A percentile compares a stretch with the other conserved stretches of the same genome.
Conservation (phyloP, 176 grass and related monocot genomes). For the Thinopyrum elongatum region DNA sequence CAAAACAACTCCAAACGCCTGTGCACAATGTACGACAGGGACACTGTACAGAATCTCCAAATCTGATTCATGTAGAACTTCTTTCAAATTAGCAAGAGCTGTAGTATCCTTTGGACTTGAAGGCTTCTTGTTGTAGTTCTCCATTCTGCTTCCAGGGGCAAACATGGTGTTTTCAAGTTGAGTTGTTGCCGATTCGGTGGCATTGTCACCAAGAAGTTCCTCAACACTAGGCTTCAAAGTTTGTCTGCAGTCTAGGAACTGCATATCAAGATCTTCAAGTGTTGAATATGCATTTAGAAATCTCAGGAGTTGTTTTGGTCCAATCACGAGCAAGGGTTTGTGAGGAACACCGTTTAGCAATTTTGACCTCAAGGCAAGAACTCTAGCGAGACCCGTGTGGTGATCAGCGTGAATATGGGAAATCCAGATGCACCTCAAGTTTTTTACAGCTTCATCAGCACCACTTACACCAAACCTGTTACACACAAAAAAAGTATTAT, state of each 20-base stretch:
- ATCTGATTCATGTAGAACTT: slow-evolving; percentile 54
- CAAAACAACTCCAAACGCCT: slow-evolving; percentile 89
- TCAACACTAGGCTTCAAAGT: slow-evolving; percentile 61
- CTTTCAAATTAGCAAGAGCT: slow-evolving; percentile 59
- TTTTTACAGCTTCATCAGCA: slow-evolving; percentile 72
- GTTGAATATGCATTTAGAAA: slow-evolving; percentile 91
- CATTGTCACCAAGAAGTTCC: slow-evolving; percentile 31
- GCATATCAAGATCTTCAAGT: slow-evolving; percentile 93
- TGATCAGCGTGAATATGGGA: slow-evolving; percentile 99
- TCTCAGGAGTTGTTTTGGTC: slow-evolving; percentile 85
- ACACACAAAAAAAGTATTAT: slow-evolving; percentile 20
- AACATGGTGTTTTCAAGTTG: slow-evolving; percentile 57
- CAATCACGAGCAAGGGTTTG: slow-evolving; percentile 82
- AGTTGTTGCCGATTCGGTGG: slow-evolving; percentile 15
- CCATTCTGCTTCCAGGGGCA: slow-evolving; percentile 79
- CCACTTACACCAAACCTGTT: slow-evolving; percentile 79
- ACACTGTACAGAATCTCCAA: slow-evolving; percentile 85
- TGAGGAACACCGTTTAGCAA: slow-evolving; percentile 58
- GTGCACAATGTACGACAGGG: slow-evolving; percentile 79
- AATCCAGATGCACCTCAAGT: slow-evolving; percentile 84
- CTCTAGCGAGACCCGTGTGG: slow-evolving; percentile 81
- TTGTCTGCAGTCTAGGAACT: slow-evolving; percentile 94
- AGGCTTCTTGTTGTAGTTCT: slow-evolving; percentile 75
- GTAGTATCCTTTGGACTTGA: slow-evolving; percentile 50
- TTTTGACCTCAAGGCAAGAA: slow-evolving; percentile 76